A percentile compares a stretch with the other conserved stretches of the same genome.
phyloP scores from a whole-genome alignment of 371 early-diverging fungal genomes.

The Conidiobolus incongruus region DNA sequence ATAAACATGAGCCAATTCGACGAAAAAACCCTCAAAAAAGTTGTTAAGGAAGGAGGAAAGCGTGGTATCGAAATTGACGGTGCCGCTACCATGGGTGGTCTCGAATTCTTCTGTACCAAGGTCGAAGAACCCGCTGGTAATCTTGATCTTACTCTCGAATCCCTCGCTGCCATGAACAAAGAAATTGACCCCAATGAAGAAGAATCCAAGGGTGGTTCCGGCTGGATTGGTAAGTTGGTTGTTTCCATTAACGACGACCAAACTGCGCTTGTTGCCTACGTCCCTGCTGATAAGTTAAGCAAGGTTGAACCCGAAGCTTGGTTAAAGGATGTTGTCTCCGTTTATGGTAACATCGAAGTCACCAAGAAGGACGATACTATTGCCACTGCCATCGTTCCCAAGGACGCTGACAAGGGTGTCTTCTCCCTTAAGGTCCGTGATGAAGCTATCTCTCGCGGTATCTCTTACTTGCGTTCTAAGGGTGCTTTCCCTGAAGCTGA shows the following conservation, averaged over 20 bases:
- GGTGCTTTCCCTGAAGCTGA: conserved; percentile 7
- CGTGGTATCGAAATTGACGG: conserved; percentile 8
- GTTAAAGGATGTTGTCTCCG: conserved; percentile 2
- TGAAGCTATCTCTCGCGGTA: conserved; percentile 6
- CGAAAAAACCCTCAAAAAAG: conserved; percentile 5
- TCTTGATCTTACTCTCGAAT: conserved; percentile 5
- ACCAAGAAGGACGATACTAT: conserved; percentile 1
- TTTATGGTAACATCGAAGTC: conserved; percentile 5
- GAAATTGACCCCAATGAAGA: conserved; percentile 7
- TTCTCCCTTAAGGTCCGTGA: conserved; percentile 8
- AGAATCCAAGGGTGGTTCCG: conserved; percentile 8
- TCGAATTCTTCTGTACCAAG: conserved; percentile 9
- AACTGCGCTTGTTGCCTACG: conserved; percentile 7
- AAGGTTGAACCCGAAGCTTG: conserved; percentile 2
- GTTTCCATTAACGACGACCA: conserved; percentile 5
- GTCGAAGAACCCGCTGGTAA: conserved; percentile 8
- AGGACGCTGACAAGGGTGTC: conserved; percentile 4
- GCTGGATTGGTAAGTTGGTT: conserved; percentile 7
- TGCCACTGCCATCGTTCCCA: conserved; percentile 5
- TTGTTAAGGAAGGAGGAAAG: conserved; percentile 9
- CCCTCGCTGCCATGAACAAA: conserved; percentile 7
- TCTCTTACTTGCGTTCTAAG: conserved; percentile 5
- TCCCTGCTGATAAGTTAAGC: conserved; percentile 5
- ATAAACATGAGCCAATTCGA: conserved; percentile 3
- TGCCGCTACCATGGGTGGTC: conserved; percentile 7